Evolutionary conservation across 2,329 filamentous ascomycete species (phyloP).

Genomic region (Aureobasidium musti): DNA sequence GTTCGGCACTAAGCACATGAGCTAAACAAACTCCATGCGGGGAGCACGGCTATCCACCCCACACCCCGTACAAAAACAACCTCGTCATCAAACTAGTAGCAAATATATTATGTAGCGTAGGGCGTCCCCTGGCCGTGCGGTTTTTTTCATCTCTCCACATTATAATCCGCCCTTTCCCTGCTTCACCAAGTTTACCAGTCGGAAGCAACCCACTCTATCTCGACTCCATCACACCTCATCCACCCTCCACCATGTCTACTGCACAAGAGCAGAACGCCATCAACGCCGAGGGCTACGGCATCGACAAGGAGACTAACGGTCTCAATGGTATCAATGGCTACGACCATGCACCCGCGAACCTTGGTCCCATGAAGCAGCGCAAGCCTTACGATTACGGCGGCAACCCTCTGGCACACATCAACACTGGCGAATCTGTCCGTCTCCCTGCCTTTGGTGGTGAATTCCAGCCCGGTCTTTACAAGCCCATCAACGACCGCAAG

Average conservation of each 20-base stretch:
- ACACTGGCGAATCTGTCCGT: constrained; percentile 52
- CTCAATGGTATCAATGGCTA: constrained; percentile 35
- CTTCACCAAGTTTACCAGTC: background rate
- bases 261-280: constrained; percentile 44
- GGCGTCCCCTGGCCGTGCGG: constrained; percentile 8
- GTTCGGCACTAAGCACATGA: background rate
- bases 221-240: background rate
- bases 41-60: constrained; percentile 12
- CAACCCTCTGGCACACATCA: constrained; percentile 55
- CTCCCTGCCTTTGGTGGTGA: constrained; percentile 55
- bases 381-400: constrained; percentile 54
- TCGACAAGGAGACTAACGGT: constrained; percentile 36
- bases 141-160: constrained; percentile 18
- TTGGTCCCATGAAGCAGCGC: constrained; percentile 42
- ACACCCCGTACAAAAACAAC: constrained; percentile 5
- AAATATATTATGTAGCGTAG: constrained; percentile 23
- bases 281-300: constrained; percentile 30
- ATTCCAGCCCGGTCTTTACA: constrained; percentile 56
- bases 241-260: constrained; percentile 44
- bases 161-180: background rate
- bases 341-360: constrained; percentile 44
- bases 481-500: constrained; percentile 44
- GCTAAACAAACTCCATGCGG: constrained; percentile 23
- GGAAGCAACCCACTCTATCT: background rate
- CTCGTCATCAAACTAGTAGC: constrained; percentile 13